Base-by-base conservation (phyloP, 352 stramenopile genomes). In the Pythium brachiatum region DNA sequence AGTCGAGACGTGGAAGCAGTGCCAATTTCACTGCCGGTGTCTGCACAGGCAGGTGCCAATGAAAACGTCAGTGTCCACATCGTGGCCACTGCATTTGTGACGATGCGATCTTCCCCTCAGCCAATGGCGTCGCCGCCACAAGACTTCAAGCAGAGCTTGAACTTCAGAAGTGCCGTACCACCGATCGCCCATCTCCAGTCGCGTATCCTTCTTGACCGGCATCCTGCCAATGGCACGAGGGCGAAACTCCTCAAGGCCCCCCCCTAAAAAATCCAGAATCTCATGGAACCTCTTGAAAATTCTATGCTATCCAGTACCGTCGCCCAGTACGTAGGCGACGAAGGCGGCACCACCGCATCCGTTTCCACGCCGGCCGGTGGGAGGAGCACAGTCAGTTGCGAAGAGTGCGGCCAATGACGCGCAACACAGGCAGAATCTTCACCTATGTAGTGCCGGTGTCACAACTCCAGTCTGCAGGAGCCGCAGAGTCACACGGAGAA, bases 111-210 rank as follows among this genome's bases (percentile, higher is more conserved):
- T 27, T 50, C 2, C 6, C 6, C 7, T 7, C n/a, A 15, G 43
- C n/a, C n/a, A 50, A 50, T 50, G 13, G 12, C 23, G 43, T 6
- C n/a, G 25, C n/a, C 7, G 43, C 23, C 2, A 50, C 12, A 3
- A 3, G 5, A 18, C 9, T 15, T 9, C 34, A 50, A 50, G 12
- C 43, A 27, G 43, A 27, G 3, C 43, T 41, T 41, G 34, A 41
- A 27, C n/a, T 50, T 29, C 43, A 23, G n/a, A 23, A 29, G 3
- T 27, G 43, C 43, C 7, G 43, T 50, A 50, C 44, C 44, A 52
- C 44, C 44, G 44, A 52, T 52, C 15, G 20, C 44, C 44, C 44
- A 52, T 52, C 44, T 52, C 44, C 16, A 18, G 44, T 52, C 44
- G 13, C 20, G 44, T 31, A 4, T 52, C 25, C 44, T 31, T 50